These are phyloP conservation scores for Austropuccinia psidii DNA, from an alignment of 1,284 basidiomycete genomes.

Conservation along the genomic window DNA sequence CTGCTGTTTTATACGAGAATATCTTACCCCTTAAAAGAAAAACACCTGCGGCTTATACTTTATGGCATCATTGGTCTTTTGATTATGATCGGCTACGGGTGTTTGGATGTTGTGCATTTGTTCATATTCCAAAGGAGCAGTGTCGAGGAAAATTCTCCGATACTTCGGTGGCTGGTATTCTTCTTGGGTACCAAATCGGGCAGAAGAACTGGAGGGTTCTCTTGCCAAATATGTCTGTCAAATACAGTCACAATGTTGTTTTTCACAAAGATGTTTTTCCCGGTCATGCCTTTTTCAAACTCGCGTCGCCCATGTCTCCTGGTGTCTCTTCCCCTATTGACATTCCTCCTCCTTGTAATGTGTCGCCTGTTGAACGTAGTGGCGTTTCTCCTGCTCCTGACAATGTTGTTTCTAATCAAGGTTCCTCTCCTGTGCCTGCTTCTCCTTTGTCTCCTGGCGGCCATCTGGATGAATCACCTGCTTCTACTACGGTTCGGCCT, in stretches of 20 bases:
- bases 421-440: no score
- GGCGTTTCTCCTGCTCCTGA: no score
- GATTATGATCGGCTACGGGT: not conserved
- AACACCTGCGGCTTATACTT: not conserved
- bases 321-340: no score
- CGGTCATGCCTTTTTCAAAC: not conserved
- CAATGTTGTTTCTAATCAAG: no score
- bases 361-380: no score
- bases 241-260: not conserved
- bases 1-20: conserved; percentile 4
- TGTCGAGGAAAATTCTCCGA: not conserved
- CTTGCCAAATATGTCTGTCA: not conserved
- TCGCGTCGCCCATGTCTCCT: no score
- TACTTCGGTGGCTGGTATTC: not conserved
- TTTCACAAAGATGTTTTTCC: not conserved
- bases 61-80: not conserved
- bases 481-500: no score
- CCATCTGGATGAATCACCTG: no score
- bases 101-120: not conserved
- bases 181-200: not conserved
- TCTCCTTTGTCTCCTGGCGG: no score
- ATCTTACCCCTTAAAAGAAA: not conserved
- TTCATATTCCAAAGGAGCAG: not conserved
- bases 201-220: not conserved
- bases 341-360: no score